Evolutionary conservation across 306 rosid genomes (phyloP), one percentile per base, ranked within the genome.

Genomic region (Lithocarpus polystachyus): DNA sequence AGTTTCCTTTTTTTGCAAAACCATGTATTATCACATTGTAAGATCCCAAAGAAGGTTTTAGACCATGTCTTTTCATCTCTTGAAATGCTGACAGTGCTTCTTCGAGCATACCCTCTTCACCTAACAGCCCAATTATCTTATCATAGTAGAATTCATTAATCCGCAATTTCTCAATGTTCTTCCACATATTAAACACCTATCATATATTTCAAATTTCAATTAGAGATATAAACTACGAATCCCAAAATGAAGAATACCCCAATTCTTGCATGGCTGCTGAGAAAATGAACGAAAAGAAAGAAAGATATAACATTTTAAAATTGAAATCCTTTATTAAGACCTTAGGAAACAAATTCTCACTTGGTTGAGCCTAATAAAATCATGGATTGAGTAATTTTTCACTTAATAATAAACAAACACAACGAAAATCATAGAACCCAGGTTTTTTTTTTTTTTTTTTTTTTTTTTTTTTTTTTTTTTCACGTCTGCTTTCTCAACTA

Each of bases 131-230:
- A 79, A 92, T 85, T 64, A 88, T 79, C 86, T 89, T 90, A 76
- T 82, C 76, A 73, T 88, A 89, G 84, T 89, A 86, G 55, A 84
- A 65, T 54, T 89, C 93, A 76, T 78, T 86, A 76, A 85, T 84
- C 81, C 90, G 78, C 0, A 88, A 89, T 75, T 75, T 53, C 82
- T 90, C 91, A 29, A 90, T 83, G 79, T 73, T 85, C 88, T 79
- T 92, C 96, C 97, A 92, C 85, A 65, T 56, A 79, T 87, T 87
- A 81, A 90, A 90, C 23, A 90, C 82, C 96, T 92, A 87, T 40
- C 75, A 81, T 26, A 87, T 9, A 26, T 73, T 55, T 73, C 53
- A 82, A 75, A 51, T 56, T 73, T 75, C 73, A 76, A 60, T 73
- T 19, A 52, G 45, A 61, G 60, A 69, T 48, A 57, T 31, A 55